Conservation (phyloP, 345 rosid genomes). For the Hibiscus trionum region DNA sequence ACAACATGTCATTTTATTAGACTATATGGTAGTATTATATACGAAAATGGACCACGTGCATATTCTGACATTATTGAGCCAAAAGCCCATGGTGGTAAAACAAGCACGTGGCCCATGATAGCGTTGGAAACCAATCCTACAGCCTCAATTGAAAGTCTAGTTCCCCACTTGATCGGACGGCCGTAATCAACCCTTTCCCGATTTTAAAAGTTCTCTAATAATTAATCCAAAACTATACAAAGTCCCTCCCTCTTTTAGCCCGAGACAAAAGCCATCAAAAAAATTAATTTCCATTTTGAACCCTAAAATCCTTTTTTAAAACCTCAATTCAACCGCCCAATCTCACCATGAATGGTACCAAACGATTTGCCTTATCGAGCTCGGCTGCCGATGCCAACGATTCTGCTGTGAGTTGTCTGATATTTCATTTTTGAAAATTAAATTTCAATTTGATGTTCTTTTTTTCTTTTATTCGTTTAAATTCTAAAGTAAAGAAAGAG, state of each 20-base stretch:
- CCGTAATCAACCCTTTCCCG: neutral
- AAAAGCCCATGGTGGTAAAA: neutral
- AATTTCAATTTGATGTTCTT: neutral
- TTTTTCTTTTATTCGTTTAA: neutral
- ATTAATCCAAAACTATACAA: neutral
- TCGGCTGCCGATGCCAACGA: conserved; percentile 42
- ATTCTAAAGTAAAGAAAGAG: neutral
- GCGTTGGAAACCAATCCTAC: conserved; percentile 12
- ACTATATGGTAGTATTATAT: no score
- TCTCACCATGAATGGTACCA: conserved; percentile 49
- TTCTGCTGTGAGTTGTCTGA: conserved; percentile 41
- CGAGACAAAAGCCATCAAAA: no score
- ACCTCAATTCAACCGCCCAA: conserved; percentile 10
- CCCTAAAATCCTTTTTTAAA: conserved; percentile 4
- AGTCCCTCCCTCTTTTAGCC: no score
- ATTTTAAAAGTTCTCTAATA: neutral
- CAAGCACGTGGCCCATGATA: conserved; percentile 19
- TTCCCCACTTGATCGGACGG: conserved; percentile 45
- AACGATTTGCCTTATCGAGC: conserved; percentile 56
- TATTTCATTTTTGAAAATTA: neutral
- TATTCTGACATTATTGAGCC: neutral
- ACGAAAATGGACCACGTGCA: no score
- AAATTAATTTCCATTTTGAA: no score
- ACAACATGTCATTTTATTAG: no score
- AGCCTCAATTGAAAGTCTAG: conserved; percentile 24